A percentile compares a stretch with the other conserved stretches of the same genome.
These are phyloP conservation scores for Vitis hybrid DNA, from an alignment of 177 flowering plant genomes.

Conservation along the genomic window DNA sequence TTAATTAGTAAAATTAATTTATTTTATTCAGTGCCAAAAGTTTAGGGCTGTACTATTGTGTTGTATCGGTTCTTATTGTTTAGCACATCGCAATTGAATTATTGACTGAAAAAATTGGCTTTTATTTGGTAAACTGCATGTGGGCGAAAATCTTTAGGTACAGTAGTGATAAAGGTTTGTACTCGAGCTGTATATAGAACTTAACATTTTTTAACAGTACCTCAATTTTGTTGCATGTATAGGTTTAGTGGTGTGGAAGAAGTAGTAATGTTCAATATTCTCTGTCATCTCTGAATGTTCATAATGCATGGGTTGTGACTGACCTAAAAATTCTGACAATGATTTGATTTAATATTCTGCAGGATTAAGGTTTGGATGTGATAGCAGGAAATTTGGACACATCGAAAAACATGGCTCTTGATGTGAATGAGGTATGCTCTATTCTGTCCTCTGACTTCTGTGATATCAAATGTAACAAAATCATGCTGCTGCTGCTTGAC, in stretches of 20 bases:
- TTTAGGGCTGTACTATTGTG: too few species aligned
- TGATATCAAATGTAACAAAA: background rate
- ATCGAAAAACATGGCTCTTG: slow-evolving; percentile 50
- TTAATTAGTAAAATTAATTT: background rate
- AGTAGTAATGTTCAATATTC: too few species aligned
- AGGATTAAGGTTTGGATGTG: slow-evolving; percentile 60
- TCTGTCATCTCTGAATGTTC: background rate
- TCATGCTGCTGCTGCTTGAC: too few species aligned
- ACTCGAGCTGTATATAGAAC: background rate
- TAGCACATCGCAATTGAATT: too few species aligned
- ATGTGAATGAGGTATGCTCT: slow-evolving; percentile 55
- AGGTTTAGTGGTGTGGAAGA: too few species aligned
- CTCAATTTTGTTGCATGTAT: too few species aligned
- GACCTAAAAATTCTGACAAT: background rate
- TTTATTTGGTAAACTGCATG: too few species aligned
- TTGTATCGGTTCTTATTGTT: too few species aligned
- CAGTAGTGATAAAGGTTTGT: too few species aligned
- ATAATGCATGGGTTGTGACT: background rate
- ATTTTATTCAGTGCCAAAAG: too few species aligned
- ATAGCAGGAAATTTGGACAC: slow-evolving; percentile 54
- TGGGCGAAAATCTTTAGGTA: too few species aligned
- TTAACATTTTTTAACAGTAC: background rate
- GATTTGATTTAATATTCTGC: background rate
- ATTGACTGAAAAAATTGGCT: too few species aligned
- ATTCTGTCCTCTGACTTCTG: background rate